Percentiles rank a stretch among this genome's conserved stretches.
These are phyloP conservation scores for Allium cepa DNA, from an alignment of 106 monocot species.

Conservation along the genomic window DNA sequence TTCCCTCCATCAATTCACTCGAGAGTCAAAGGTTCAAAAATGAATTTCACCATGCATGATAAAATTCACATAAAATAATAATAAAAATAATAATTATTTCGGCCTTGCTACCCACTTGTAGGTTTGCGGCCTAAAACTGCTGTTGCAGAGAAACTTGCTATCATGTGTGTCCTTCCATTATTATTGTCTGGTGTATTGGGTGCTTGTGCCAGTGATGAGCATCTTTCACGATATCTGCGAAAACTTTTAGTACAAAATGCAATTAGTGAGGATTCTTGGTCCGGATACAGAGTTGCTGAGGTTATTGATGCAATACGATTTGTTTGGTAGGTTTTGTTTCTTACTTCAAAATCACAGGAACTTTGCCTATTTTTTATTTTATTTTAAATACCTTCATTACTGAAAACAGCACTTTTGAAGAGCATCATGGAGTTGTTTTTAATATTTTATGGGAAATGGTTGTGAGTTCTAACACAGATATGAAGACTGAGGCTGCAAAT, in stretches of 20 bases:
- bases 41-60: not conserved
- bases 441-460: conserved; percentile 98
- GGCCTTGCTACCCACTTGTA: conserved; percentile 22
- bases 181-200: conserved; percentile 82
- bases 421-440: conserved; percentile 78
- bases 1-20: conserved; percentile 58
- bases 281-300: conserved; percentile 39
- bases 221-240: conserved; percentile 67
- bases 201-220: conserved; percentile 35
- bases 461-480: conserved; percentile 63
- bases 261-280: conserved; percentile 46
- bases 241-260: conserved; percentile 66
- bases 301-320: conserved; percentile 81
- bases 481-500: conserved; percentile 82
- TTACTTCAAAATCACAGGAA: not conserved
- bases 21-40: conserved; percentile 56
- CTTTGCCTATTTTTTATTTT: not conserved
- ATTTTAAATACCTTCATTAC: conserved; percentile 1
- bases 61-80: not conserved
- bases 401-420: conserved; percentile 66
- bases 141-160: conserved; percentile 63
- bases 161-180: conserved; percentile 86
- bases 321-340: conserved; percentile 55
- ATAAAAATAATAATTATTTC: not conserved
- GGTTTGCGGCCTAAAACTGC: conserved; percentile 81